Evolutionary conservation across 2,329 filamentous ascomycete species (phyloP).

Genomic region (Aspergillus sojae): DNA sequence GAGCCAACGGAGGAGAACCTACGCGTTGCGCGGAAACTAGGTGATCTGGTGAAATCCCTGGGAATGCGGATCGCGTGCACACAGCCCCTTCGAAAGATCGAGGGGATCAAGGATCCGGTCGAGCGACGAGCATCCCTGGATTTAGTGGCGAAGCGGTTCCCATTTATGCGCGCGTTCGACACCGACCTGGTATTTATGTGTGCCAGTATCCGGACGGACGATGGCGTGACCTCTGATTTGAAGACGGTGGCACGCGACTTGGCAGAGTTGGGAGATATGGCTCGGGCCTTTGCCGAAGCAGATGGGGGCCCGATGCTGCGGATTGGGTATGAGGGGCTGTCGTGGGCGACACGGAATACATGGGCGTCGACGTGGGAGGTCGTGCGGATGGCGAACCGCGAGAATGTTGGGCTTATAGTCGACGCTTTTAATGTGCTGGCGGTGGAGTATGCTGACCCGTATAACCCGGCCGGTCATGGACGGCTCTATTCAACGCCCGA

Average conservation of each 20-base stretch:
- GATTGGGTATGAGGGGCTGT: constrained; percentile 38
- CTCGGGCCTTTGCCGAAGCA: constrained; percentile 26
- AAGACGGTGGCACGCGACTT: constrained; percentile 34
- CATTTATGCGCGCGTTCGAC: constrained; percentile 39
- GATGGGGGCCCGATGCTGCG: constrained; percentile 33
- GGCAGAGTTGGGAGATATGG: constrained; percentile 37
- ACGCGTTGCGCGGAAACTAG: constrained; percentile 29
- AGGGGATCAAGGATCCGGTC: constrained; percentile 31
- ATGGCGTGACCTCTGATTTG: constrained; percentile 34
- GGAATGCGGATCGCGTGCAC: constrained; percentile 38
- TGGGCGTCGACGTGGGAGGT: constrained; percentile 38
- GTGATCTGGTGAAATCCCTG: constrained; percentile 31
- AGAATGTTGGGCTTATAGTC: constrained; percentile 36
- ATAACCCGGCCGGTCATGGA: constrained; percentile 32
- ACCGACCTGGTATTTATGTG: constrained; percentile 41
- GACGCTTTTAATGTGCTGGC: constrained; percentile 38
- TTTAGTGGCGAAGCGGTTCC: constrained; percentile 36
- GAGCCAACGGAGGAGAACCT: constrained; percentile 32
- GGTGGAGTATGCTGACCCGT: constrained; percentile 37
- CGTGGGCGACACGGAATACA: constrained; percentile 37
- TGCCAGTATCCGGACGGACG: constrained; percentile 34
- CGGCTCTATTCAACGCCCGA: constrained; percentile 29
- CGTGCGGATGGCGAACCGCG: constrained; percentile 34
- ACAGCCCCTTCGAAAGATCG: constrained; percentile 35
- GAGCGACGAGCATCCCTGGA: constrained; percentile 30